Conservation (phyloP, 1,284 basidiomycete genomes). For the Trichosporon sp. region DNA sequence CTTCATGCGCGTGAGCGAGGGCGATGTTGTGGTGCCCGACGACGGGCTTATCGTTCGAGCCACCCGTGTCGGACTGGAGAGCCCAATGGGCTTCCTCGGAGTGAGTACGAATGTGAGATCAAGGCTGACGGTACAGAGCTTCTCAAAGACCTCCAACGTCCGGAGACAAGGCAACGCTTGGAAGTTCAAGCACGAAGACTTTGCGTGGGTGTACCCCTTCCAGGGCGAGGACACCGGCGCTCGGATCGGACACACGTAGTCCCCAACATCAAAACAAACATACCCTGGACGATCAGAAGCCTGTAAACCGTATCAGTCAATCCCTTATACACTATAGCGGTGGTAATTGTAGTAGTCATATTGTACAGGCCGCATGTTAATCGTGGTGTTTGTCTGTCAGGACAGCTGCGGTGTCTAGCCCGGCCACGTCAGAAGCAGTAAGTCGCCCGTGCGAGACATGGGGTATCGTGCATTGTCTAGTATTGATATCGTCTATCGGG, state of each 20-base stretch:
- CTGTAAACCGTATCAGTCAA: background rate
- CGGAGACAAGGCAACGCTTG: background rate
- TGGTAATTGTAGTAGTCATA: conserved; percentile 46
- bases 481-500: background rate
- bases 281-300: too few relatives aligned
- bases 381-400: too few relatives aligned
- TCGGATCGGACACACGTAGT: too few relatives aligned
- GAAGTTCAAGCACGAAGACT: background rate
- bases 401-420: too few relatives aligned
- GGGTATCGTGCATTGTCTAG: background rate
- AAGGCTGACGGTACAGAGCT: background rate
- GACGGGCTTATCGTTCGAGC: background rate
- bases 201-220: background rate
- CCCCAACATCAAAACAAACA: too few relatives aligned
- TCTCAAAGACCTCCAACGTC: background rate
- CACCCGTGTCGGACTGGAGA: background rate
- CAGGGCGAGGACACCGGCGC: background rate
- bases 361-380: background rate
- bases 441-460: background rate
- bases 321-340: background rate
- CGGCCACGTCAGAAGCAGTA: too few relatives aligned
- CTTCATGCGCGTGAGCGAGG: background rate
- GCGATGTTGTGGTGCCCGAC: background rate
- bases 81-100: background rate
- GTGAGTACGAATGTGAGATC: background rate